phyloP scores from a whole-genome alignment of 1,284 basidiomycete species.

The Takashimella tepidaria region DNA sequence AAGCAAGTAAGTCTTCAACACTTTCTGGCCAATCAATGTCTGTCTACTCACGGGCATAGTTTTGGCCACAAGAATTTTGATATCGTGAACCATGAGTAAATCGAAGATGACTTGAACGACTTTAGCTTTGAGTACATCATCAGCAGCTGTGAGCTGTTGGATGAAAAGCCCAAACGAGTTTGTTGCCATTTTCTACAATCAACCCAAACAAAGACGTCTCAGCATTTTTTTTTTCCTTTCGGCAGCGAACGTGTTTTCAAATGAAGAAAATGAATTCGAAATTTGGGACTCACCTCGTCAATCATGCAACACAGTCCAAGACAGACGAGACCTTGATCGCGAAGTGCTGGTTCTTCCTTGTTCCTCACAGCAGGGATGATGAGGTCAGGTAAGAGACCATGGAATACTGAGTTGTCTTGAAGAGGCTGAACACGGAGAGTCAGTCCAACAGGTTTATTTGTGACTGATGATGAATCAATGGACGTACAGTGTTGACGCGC shows the following conservation, averaged over 20 bases:
- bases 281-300: conserved; percentile 54
- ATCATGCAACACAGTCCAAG: conserved; percentile 89
- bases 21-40: too few species aligned
- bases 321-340: conserved; percentile 80
- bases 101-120: conserved; percentile 87
- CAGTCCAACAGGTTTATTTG: too few species aligned
- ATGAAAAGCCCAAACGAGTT: conserved; percentile 86
- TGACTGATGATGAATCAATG: too few species aligned
- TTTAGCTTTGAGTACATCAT: conserved; percentile 70
- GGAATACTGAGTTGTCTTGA: conserved; percentile 88
- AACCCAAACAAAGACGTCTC: background rate
- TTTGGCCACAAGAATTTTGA: conserved; percentile 48
- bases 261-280: background rate
- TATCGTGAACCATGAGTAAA: conserved; percentile 81
- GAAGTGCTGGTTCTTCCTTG: conserved; percentile 68
- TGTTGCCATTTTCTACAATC: conserved; percentile 72
- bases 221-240: too few species aligned
- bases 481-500: conserved; percentile 74
- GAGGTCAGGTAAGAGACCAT: conserved; percentile 82
- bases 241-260: background rate
- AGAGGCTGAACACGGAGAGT: too few species aligned
- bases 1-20: too few species aligned
- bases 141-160: conserved; percentile 71
- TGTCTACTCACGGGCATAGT: conserved; percentile 32
- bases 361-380: conserved; percentile 86